phyloP scores from a whole-genome alignment of 345 rosid species.

The Psidium guajava region DNA sequence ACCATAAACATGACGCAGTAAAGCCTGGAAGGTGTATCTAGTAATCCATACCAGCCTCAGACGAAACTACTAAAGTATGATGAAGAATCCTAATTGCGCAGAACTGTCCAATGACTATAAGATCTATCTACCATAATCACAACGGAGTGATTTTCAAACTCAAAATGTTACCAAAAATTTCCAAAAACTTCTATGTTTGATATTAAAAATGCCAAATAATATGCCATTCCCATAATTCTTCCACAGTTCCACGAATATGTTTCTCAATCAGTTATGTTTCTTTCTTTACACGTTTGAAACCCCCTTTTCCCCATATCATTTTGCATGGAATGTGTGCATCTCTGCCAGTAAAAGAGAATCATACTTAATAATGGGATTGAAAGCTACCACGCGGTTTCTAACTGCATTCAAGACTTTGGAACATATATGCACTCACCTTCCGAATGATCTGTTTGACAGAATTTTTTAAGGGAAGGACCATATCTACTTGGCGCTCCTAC shows the following conservation, averaged over 20 bases:
- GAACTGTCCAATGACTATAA: not conserved
- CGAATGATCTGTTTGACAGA: conserved; percentile 79
- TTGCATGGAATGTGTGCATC: not conserved
- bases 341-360: not conserved
- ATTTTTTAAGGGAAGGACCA: conserved; percentile 63
- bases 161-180: too few relatives aligned
- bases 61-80: too few relatives aligned
- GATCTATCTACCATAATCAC: too few relatives aligned
- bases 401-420: not conserved
- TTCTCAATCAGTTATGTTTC: not conserved
- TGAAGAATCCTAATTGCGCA: too few relatives aligned
- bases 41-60: too few relatives aligned
- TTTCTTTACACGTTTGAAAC: not conserved
- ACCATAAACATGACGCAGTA: too few relatives aligned
- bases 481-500: conserved; percentile 38
- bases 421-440: conserved; percentile 37
- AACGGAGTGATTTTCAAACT: too few relatives aligned
- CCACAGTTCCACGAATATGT: too few relatives aligned
- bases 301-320: not conserved
- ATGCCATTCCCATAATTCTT: not conserved
- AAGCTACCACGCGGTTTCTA: not conserved
- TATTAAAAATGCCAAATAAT: too few relatives aligned
- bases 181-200: too few relatives aligned
- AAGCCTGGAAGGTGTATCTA: too few relatives aligned
- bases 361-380: not conserved